Conservation (phyloP, 768 basidiomycete species). For the Tubosaeta sp. region DNA sequence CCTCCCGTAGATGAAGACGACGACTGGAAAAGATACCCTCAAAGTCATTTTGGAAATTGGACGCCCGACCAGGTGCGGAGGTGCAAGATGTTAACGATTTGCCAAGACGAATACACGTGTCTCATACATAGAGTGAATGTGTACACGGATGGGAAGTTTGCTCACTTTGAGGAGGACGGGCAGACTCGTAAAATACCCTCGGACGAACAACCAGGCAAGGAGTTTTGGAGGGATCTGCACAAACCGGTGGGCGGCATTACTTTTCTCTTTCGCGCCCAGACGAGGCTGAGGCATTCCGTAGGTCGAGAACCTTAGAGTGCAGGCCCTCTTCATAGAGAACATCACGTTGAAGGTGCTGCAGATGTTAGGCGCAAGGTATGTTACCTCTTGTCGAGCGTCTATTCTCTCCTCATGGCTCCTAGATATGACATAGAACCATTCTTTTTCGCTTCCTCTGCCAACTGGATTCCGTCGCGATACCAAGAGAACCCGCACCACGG, state of each 20-base stretch:
- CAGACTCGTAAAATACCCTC: conserved; percentile 13
- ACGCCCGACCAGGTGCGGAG: conserved; percentile 38
- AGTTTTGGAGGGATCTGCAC: conserved; percentile 30
- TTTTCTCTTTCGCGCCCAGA: background rate
- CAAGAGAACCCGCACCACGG: conserved; percentile 30
- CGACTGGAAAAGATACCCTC: conserved; percentile 42
- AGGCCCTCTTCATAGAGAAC: conserved; percentile 36
- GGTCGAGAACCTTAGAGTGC: conserved; percentile 25
- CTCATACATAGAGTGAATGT: conserved; percentile 24
- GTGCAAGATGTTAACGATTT: conserved; percentile 32
- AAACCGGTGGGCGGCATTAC: conserved; percentile 16
- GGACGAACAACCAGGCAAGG: conserved; percentile 2
- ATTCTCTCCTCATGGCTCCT: background rate
- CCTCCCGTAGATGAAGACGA: background rate
- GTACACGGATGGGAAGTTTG: conserved; percentile 11
- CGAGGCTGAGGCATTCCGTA: conserved; percentile 6
- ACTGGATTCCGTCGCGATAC: conserved; percentile 41
- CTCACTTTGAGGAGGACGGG: conserved; percentile 1
- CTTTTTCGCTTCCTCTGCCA: conserved; percentile 41
- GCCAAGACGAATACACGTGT: conserved; percentile 9
- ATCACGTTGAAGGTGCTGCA: conserved; percentile 30
- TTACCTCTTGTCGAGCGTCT: background rate
- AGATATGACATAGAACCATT: conserved; percentile 43
- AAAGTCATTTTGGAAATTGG: conserved; percentile 55
- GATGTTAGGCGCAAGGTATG: conserved; percentile 37